phyloP scores from a whole-genome alignment of 2,329 filamentous ascomycete species.

The Calonectria montana region DNA sequence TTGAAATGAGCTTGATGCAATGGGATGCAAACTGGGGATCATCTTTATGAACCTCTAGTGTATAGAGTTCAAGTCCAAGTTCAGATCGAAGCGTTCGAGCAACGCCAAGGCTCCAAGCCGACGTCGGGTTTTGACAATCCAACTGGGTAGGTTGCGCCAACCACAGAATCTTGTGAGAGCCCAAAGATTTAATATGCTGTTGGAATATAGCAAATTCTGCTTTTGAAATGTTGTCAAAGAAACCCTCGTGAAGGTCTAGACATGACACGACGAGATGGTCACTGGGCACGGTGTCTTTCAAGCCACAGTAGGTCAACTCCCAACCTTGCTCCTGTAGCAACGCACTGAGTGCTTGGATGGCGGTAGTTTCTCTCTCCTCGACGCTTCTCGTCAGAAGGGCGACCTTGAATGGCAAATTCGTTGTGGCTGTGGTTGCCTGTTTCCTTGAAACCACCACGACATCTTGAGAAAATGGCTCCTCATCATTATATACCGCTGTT shows the following conservation, averaged over 20 bases:
- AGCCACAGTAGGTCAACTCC: not conserved
- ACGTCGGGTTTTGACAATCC: slow-evolving; percentile 41
- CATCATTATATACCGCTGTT: not conserved
- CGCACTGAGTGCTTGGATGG: not conserved
- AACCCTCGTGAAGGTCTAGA: too few species aligned
- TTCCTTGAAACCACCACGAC: not conserved
- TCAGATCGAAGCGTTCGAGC: slow-evolving; percentile 44
- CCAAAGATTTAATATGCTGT: too few species aligned
- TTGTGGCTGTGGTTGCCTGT: too few species aligned
- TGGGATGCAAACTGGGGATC: too few species aligned
- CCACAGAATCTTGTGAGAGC: slow-evolving; percentile 37
- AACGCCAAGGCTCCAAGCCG: slow-evolving; percentile 39
- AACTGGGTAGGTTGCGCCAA: slow-evolving; percentile 42
- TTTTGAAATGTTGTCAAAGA: too few species aligned
- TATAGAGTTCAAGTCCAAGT: slow-evolving; percentile 38
- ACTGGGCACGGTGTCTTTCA: not conserved
- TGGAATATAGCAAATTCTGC: too few species aligned
- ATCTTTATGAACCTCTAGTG: slow-evolving; percentile 39
- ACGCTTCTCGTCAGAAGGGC: not conserved
- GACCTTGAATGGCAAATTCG: not conserved
- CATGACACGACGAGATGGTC: too few species aligned
- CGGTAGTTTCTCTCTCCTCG: not conserved
- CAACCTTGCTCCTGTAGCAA: not conserved
- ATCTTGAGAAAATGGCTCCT: not conserved
- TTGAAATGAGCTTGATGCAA: too few species aligned